These are phyloP conservation scores for Xylaria intraflava DNA, from an alignment of 495 filamentous ascomycete genomes.

Conservation along the genomic window DNA sequence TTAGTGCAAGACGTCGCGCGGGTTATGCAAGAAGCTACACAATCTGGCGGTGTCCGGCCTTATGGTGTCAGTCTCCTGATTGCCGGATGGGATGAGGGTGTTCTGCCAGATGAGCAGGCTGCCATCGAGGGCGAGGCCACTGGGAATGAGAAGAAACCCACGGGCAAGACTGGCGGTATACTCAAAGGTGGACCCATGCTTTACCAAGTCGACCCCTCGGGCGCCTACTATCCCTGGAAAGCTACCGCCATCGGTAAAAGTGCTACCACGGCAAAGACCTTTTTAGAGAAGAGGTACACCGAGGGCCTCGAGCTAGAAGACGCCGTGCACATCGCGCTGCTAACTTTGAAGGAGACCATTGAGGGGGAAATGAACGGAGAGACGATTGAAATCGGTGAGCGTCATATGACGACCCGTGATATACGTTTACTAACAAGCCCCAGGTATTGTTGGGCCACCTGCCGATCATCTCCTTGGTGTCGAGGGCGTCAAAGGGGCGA, in stretches of 20 bases:
- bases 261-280: conserved; percentile 95
- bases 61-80: conserved; percentile 94
- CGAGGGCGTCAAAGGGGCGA: conserved; percentile 83
- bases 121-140: conserved; percentile 38
- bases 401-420: neutral
- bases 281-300: conserved; percentile 96
- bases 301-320: conserved; percentile 97
- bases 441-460: conserved; percentile 91
- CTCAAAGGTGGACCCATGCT: conserved; percentile 93
- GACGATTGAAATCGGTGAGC: conserved; percentile 93
- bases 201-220: conserved; percentile 96
- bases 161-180: conserved; percentile 85
- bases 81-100: conserved; percentile 96
- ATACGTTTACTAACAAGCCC: conserved; percentile 30
- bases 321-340: conserved; percentile 93
- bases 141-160: conserved; percentile 59
- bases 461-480: conserved; percentile 87
- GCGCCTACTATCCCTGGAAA: conserved; percentile 98
- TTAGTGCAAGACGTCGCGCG: conserved; percentile 96
- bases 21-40: conserved; percentile 98
- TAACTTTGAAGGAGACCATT: conserved; percentile 98
- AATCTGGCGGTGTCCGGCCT: conserved; percentile 94
- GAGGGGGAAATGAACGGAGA: conserved; percentile 99
- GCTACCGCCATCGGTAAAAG: conserved; percentile 98
- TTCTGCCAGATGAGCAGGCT: conserved; percentile 63